Base-by-base conservation (phyloP, 805 yeast genomes). In the Middelhovenomyces tepae region DNA sequence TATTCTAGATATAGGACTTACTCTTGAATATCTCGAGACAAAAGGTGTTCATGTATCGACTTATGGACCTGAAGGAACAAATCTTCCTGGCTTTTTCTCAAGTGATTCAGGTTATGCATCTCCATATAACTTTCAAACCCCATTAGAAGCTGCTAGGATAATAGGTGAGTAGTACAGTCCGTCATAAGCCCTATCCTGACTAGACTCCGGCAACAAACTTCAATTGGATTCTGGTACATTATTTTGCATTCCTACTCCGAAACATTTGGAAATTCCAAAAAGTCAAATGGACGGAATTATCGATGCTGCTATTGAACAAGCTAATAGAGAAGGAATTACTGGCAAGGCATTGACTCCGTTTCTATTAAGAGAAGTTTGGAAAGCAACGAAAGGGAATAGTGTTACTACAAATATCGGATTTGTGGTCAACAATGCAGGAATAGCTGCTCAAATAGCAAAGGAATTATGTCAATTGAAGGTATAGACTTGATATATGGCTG, bases 21-120 rank as follows among this genome's bases (percentile, higher is more conserved):
- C 95, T 0, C 65, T 84, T 68, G 95, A 85, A 53, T 83, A 78
- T 49, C 62, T 85, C 34, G 95, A 85, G 54, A 85, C 95, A 0
- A 86, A 84, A 56, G 95, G 95, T 9, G 94, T 85, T 1, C 79
- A 78, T 46, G 94, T 85, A 6, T 71, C 78, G 4, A 85, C 95
- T 0, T 58, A 56, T 38, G 75, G 78, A 9, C 70, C 71, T 5
- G 45, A 44, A 8, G 73, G 73, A 0, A 57, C 69, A 3, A 60
- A 64, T 22, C 64, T 85, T 15, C 95, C 95, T 0, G 95, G 95
- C 0, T 85, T 85, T 46, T 85, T 78, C 54, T 69, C 82, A 15
- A 60, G 83, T 28, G 82, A 79, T 40, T 79, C 93, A 1, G 87
- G 89, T 1, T 71, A 77, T 3, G 43, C 44, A 31, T 78, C 91